phyloP scores from a whole-genome alignment of 1,139 yeast species.

The Nadsonia starkeyi-henricii region DNA sequence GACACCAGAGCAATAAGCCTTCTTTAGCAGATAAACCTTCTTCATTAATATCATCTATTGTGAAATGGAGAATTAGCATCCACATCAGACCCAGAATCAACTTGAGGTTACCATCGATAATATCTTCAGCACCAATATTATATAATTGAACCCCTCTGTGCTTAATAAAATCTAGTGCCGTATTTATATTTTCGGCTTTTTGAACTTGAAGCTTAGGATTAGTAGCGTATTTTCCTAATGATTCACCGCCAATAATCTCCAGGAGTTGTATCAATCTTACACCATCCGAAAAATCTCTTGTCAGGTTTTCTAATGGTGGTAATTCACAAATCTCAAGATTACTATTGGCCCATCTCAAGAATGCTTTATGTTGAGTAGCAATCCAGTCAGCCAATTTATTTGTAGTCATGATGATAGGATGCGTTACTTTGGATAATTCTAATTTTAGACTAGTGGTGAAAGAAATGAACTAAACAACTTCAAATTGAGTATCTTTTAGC shows the following conservation, averaged over 20 bases:
- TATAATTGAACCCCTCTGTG: slow-evolving; percentile 39
- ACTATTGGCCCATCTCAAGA: slow-evolving; percentile 28
- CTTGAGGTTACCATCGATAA: slow-evolving; percentile 49
- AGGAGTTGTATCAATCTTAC: slow-evolving; percentile 25
- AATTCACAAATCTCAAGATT: slow-evolving; percentile 19
- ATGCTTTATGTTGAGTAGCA: slow-evolving; percentile 28
- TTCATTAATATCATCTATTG: slow-evolving; percentile 32
- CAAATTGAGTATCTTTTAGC: too few relatives aligned
- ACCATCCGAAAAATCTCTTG: slow-evolving; percentile 22
- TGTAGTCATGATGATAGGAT: not conserved
- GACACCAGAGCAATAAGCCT: slow-evolving; percentile 32
- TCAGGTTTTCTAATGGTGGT: slow-evolving; percentile 18
- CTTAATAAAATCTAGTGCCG: slow-evolving; percentile 40
- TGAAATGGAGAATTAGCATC: slow-evolving; percentile 42
- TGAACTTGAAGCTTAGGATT: slow-evolving; percentile 44
- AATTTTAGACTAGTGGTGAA: too few relatives aligned
- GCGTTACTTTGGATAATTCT: too few relatives aligned
- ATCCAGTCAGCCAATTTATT: slow-evolving; percentile 20
- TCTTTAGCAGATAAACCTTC: slow-evolving; percentile 32
- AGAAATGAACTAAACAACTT: too few relatives aligned
- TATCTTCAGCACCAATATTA: slow-evolving; percentile 55
- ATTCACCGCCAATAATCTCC: slow-evolving; percentile 27
- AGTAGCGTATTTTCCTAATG: slow-evolving; percentile 25
- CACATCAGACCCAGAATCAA: slow-evolving; percentile 53
- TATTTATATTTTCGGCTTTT: slow-evolving; percentile 47